These are phyloP conservation scores for Clitopilus hobsonii DNA, from an alignment of 768 basidiomycete genomes.

Conservation along the genomic window DNA sequence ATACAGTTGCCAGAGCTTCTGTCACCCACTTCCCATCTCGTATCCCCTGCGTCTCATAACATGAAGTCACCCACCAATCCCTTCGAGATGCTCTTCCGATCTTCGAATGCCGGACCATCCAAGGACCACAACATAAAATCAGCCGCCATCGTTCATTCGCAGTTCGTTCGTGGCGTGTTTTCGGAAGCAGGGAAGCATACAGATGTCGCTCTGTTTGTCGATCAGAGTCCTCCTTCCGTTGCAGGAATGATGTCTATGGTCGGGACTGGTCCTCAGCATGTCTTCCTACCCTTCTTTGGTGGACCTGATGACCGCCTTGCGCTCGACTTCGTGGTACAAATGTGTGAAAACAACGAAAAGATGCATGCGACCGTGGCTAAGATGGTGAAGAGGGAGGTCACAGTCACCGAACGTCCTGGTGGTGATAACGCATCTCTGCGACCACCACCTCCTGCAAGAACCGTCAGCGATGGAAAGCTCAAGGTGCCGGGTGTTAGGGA, in stretches of 20 bases:
- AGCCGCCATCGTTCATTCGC: conserved; percentile 61
- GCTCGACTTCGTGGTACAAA: conserved; percentile 77
- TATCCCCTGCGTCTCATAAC: not conserved
- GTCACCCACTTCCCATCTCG: not conserved
- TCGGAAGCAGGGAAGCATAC: conserved; percentile 43
- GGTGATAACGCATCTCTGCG: conserved; percentile 1
- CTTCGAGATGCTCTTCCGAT: conserved; percentile 65
- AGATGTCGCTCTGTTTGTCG: conserved; percentile 84
- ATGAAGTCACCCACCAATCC: conserved; percentile 40
- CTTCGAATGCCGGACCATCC: conserved; percentile 4
- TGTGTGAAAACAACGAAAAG: conserved; percentile 58
- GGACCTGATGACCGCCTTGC: conserved; percentile 91
- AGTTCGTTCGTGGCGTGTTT: conserved; percentile 83
- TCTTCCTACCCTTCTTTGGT: conserved; percentile 91
- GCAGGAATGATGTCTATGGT: conserved; percentile 20
- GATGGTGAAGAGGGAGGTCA: conserved; percentile 45
- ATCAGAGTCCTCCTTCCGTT: conserved; percentile 42
- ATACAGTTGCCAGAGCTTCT: conserved; percentile 6
- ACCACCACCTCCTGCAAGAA: conserved; percentile 17
- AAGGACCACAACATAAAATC: conserved; percentile 26
- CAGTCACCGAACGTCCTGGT: not conserved
- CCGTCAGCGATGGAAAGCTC: not conserved
- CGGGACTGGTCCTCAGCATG: conserved; percentile 35
- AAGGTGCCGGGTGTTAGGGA: conserved; percentile 15
- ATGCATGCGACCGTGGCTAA: conserved; percentile 74